Evolutionary conservation across 2,329 filamentous ascomycete species (phyloP).

Genomic region (Sporothrix curviconia): DNA sequence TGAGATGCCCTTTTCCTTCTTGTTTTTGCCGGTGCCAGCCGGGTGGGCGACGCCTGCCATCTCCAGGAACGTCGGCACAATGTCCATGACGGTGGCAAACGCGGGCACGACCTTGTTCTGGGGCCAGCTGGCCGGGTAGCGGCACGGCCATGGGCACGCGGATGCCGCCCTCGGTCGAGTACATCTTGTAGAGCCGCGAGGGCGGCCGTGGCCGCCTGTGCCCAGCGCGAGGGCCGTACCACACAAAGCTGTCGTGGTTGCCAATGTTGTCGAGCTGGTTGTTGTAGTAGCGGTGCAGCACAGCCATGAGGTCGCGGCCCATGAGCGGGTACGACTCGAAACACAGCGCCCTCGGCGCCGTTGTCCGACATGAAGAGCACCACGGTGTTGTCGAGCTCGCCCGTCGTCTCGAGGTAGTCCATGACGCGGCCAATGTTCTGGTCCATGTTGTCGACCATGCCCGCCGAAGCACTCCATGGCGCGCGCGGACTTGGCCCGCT

Average conservation of each 20-base stretch:
- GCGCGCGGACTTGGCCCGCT: constrained; percentile 40
- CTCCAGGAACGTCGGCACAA: constrained; percentile 42
- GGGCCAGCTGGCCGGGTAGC: constrained; percentile 18
- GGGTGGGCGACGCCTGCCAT: constrained; percentile 45
- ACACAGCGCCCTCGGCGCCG: constrained; percentile 15
- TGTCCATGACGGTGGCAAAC: constrained; percentile 48
- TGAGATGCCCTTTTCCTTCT: constrained; percentile 35
- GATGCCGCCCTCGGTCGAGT: constrained; percentile 43
- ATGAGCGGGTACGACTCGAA: constrained; percentile 18
- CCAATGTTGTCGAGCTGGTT: constrained; percentile 52
- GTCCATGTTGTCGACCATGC: constrained; percentile 59
- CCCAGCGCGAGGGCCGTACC: constrained; percentile 53
- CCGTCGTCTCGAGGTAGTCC: constrained; percentile 47
- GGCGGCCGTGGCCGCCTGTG: constrained; percentile 30
- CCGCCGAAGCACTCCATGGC: constrained; percentile 59
- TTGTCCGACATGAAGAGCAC: constrained; percentile 17
- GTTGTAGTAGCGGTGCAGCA: constrained; percentile 46
- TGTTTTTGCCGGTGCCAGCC: constrained; percentile 25
- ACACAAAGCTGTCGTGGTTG: constrained; percentile 46
- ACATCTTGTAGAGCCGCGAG: constrained; percentile 27
- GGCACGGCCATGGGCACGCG: constrained; percentile 45
- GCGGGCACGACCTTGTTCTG: constrained; percentile 34
- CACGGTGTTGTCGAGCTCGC: constrained; percentile 54
- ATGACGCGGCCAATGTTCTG: constrained; percentile 54
- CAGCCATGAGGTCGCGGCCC: constrained; percentile 20